These are phyloP conservation scores for Solanum bulbocastanum DNA, from an alignment of 257 asterid species.

Conservation along the genomic window DNA sequence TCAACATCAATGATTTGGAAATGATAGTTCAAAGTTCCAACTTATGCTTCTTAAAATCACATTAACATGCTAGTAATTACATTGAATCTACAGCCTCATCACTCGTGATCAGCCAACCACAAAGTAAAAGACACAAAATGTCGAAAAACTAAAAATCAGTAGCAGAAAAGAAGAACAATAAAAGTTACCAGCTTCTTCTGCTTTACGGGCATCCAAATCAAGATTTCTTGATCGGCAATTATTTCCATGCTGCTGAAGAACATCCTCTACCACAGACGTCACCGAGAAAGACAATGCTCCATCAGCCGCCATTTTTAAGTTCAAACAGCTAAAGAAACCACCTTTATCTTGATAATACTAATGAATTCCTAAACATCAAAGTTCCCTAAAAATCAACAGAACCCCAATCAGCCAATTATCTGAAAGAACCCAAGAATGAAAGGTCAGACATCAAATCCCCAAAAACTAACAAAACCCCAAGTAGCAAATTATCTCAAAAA, in stretches of 20 bases:
- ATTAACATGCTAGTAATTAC: not conserved
- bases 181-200: slow-evolving; percentile 83
- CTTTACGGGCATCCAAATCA: slow-evolving; percentile 88
- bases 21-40: not conserved
- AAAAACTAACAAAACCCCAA: not conserved
- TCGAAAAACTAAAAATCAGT: not conserved
- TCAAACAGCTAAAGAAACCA: not conserved
- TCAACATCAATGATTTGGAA: not conserved
- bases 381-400: slow-evolving; percentile 4
- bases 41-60: not conserved
- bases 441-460: not conserved
- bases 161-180: not conserved
- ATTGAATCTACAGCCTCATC: not conserved
- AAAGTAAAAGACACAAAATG: not conserved
- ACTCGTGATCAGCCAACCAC: not conserved
- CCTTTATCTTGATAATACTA: not conserved
- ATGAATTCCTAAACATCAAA: slow-evolving; percentile 10
- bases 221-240: slow-evolving; percentile 46
- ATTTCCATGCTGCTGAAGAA: slow-evolving; percentile 78
- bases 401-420: not conserved
- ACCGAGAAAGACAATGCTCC: slow-evolving; percentile 60
- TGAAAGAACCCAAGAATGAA: not conserved
- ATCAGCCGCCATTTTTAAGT: slow-evolving; percentile 38
- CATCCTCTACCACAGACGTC: slow-evolving; percentile 89
- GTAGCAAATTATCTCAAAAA: not conserved